These are phyloP conservation scores for Dictyostelium capitatum DNA, from an alignment of 78 protist species.

Conservation along the genomic window DNA sequence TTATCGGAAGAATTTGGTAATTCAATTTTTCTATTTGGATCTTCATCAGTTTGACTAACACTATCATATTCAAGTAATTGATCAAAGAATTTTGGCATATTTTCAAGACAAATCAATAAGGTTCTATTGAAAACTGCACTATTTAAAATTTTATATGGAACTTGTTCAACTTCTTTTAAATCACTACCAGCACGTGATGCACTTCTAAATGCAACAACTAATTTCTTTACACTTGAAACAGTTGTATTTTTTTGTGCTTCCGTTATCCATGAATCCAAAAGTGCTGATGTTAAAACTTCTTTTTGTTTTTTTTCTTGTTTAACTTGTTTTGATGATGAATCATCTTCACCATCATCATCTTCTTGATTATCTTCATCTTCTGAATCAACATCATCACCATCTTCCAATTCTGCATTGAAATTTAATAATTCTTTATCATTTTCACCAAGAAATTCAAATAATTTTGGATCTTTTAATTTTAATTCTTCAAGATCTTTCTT, in stretches of 20 bases:
- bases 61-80: constrained; percentile 25
- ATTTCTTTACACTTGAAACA: constrained; percentile 23
- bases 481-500: constrained; percentile 39
- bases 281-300: constrained; percentile 58
- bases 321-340: background rate
- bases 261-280: constrained; percentile 47
- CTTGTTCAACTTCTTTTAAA: background rate
- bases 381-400: constrained; percentile 19
- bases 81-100: constrained; percentile 39
- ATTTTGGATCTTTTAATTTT: constrained; percentile 50
- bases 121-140: constrained; percentile 44
- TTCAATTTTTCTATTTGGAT: background rate
- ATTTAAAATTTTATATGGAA: constrained; percentile 41
- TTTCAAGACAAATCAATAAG: constrained; percentile 39
- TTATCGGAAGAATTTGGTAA: constrained; percentile 20
- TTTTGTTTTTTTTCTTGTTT: constrained; percentile 3
- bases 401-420: constrained; percentile 31
- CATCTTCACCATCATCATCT: constrained; percentile 20
- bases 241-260: constrained; percentile 9
- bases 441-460: constrained; percentile 33
- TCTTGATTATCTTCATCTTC: constrained; percentile 38
- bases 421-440: constrained; percentile 28
- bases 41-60: background rate
- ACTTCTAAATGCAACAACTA: constrained; percentile 80
- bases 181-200: constrained; percentile 75